Base-by-base conservation (phyloP, 1,284 basidiomycete species). In the Naganishia sp. region DNA sequence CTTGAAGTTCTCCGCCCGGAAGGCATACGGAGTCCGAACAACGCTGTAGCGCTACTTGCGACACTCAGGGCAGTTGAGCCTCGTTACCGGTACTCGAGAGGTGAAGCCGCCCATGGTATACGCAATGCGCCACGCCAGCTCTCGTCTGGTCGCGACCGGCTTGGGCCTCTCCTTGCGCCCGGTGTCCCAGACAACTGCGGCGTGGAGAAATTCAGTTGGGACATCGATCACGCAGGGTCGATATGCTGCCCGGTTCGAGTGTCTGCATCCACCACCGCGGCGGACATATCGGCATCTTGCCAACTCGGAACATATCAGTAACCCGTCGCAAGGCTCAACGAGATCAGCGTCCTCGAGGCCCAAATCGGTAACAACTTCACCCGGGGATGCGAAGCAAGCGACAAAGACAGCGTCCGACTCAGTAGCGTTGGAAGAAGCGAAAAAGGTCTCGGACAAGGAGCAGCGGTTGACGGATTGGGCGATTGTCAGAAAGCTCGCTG, bases 401-500 rank as follows among this genome's bases (percentile, higher is more conserved):
- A 50, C 49, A 13, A 15, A 46, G 28, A 31, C 57, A n/a, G 46
- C 57, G 9, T 43, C 36, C 2, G 43, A 21, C 6, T 28, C 52
- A 16, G 44, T 66, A n/a, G 56, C 53, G 23, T 42, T 60, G 49
- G 54, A 66, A 28, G 65, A 66, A 52, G 65, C 65, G 16, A 33
- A 42, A n/a, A 66, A 66, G 16, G 33, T 66, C 31, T 65, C 66
- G 10, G 57, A 70, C 13, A 65, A 65, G 49, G 54, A 65, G 43
- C 69, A 70, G 45, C 44, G 49, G 25, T 45, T 68, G 54, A 78
- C 80, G 18, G 83, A 85, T 68, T 84, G 82, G 83, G 69, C 72
- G 23, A 86, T 86, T 70, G 80, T 86, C 68, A 80, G 80, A 53
- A 80, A 82, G 68, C 79, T 86, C 15, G 75, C 84, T 13, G 78